These are phyloP conservation scores for Puya raimondii DNA, from an alignment of 176 grass and related monocot species.

Conservation along the genomic window DNA sequence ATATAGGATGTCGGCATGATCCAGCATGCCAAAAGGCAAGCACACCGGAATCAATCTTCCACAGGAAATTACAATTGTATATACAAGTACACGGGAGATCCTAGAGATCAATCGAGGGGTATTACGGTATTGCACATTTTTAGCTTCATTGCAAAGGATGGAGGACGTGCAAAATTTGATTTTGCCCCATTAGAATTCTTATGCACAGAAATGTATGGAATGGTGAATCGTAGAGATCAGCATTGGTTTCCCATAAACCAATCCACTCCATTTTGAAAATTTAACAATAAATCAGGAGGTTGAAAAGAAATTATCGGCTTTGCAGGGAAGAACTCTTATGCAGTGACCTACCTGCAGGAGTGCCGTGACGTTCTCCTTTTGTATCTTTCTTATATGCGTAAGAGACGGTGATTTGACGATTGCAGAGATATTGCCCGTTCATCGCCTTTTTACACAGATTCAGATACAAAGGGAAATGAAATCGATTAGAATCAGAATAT, in stretches of 20 bases:
- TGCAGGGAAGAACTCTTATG: not conserved
- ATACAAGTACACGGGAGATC: too few relatives aligned
- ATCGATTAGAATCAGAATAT: not conserved
- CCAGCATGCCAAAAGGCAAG: too few relatives aligned
- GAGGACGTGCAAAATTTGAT: not conserved
- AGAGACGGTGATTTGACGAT: conserved; percentile 80
- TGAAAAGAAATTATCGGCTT: not conserved
- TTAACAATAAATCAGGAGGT: not conserved
- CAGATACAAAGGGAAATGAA: conserved; percentile 14
- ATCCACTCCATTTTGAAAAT: not conserved
- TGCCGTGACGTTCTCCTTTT: conserved; percentile 89
- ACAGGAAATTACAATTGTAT: too few relatives aligned
- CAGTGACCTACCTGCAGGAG: conserved; percentile 57
- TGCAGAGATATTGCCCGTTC: conserved; percentile 90
- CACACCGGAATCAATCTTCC: too few relatives aligned
- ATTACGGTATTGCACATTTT: not conserved
- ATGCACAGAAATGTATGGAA: not conserved
- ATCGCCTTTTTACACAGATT: conserved; percentile 41
- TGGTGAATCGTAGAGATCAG: not conserved
- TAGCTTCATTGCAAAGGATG: too few relatives aligned
- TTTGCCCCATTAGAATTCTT: not conserved
- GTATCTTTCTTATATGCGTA: conserved; percentile 98
- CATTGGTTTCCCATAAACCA: not conserved
- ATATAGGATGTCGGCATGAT: too few relatives aligned
- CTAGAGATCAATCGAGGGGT: not conserved